These are phyloP conservation scores for Leccinum aurantiacum DNA, from an alignment of 768 basidiomycete species.

Conservation along the genomic window DNA sequence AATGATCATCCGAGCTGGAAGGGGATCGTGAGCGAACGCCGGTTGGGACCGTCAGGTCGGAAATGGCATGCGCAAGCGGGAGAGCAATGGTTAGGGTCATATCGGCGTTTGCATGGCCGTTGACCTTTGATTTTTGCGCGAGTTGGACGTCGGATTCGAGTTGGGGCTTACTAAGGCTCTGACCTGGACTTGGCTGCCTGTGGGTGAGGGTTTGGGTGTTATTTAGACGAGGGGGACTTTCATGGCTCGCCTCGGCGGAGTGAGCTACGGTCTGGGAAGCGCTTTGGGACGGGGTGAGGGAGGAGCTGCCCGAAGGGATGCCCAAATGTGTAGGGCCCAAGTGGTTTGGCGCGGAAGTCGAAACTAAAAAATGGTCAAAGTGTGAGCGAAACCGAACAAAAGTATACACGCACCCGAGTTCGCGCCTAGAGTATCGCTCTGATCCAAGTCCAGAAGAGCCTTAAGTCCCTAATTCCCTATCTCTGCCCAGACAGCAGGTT, in stretches of 20 bases:
- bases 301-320: background rate
- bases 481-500: conserved; percentile 44
- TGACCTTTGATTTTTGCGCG: background rate
- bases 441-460: too few relatives aligned
- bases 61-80: too few relatives aligned
- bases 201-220: background rate
- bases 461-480: too few relatives aligned
- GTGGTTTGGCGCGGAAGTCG: too few relatives aligned
- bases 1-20: too few relatives aligned
- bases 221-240: background rate
- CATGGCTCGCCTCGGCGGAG: conserved; percentile 22
- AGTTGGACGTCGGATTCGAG: conserved; percentile 18
- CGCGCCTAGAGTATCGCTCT: background rate
- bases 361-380: background rate
- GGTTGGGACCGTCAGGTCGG: too few relatives aligned
- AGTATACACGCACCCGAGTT: conserved; percentile 1
- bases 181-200: background rate
- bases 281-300: conserved; percentile 67
- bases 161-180: too few relatives aligned
- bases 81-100: conserved; percentile 12
- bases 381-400: too few relatives aligned
- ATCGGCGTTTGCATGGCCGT: conserved; percentile 2
- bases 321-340: background rate
- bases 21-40: too few relatives aligned
- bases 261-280: conserved; percentile 34